Percentiles rank a stretch among this genome's conserved stretches.
Conservation (phyloP, 768 basidiomycete species). For the Rhizopogon sp. region DNA sequence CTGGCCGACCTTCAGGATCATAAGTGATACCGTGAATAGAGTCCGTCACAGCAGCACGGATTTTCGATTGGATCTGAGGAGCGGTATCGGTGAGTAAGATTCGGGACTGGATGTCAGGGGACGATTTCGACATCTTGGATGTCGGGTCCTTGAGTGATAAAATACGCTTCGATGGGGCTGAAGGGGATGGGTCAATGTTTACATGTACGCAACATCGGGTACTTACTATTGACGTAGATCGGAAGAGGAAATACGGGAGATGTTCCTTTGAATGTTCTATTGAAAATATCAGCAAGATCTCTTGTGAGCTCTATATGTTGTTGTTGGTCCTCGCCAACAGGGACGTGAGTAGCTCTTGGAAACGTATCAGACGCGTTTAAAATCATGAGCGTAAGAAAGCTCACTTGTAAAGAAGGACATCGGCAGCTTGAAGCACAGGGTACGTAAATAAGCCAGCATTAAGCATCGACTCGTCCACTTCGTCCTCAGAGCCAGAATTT, state of each 20-base stretch:
- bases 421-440: conserved; percentile 90
- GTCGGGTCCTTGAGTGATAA: conserved; percentile 82
- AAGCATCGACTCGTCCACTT: conserved; percentile 76
- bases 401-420: conserved; percentile 82
- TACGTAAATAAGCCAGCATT: conserved; percentile 89
- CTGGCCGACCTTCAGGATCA: conserved; percentile 77
- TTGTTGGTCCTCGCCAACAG: conserved; percentile 93
- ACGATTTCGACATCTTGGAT: conserved; percentile 95
- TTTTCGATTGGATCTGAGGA: conserved; percentile 57
- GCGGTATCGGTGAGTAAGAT: conserved; percentile 80
- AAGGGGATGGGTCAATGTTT: background rate
- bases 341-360: conserved; percentile 81
- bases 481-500: conserved; percentile 69
- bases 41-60: conserved; percentile 83
- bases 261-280: conserved; percentile 52
- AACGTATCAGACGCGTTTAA: background rate
- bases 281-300: conserved; percentile 81
- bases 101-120: conserved; percentile 70
- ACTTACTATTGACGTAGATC: conserved; percentile 65
- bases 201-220: background rate
- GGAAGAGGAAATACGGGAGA: conserved; percentile 67
- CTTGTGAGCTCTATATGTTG: conserved; percentile 90
- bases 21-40: conserved; percentile 71
- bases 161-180: conserved; percentile 78
- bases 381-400: conserved; percentile 11